Evolutionary conservation across 2,329 filamentous ascomycete species (phyloP), one percentile per base, ranked within the genome.

Genomic region (Trematosphaeria pertusa): DNA sequence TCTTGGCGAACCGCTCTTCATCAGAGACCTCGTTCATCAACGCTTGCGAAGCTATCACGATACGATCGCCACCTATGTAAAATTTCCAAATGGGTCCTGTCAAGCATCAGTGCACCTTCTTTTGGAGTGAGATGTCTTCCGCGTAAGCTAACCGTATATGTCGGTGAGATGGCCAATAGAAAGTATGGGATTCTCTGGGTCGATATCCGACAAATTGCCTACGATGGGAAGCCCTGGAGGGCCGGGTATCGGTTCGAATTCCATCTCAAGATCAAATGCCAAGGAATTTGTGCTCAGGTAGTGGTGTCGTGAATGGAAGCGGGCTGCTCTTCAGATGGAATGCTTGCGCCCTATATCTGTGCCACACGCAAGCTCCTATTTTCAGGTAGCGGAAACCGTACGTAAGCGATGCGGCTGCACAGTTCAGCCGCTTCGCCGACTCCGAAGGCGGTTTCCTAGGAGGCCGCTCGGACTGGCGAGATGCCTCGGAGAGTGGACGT

Each of bases 131-230:
- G 28, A n/a, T 7, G 4, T 3, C 9, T 33, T 9, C 8, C 11
- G n/a, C n/a, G n/a, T n/a, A n/a, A n/a, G 36, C 72, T 56, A 62
- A 86, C 86, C 87, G 71, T 89, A 88, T 48, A 79, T 82, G 31
- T 88, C 81, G 18, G 84, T 81, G 37, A 90, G 73, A 9, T 79
- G 75, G 5, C 70, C 64, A 15, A 88, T 67, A 18, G 84, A 83
- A 17, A 77, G 71, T 2, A 83, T 64, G 0, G 86, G 82, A 17
- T 81, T 75, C n/a, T 80, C 78, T 0, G 77, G 70, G 47, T 87
- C 81, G 52, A 91, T 79, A 53, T 88, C 84, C 43, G 75, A 73
- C 21, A 87, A 64, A 57, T 90, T 87, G 20, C 87, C 87, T 18
- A 90, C 52, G 19, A 90, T 67, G 1, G 86, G 87, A 45, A 87